Conservation (phyloP, 371 early-diverging fungal genomes). For the Smittium culicis region DNA sequence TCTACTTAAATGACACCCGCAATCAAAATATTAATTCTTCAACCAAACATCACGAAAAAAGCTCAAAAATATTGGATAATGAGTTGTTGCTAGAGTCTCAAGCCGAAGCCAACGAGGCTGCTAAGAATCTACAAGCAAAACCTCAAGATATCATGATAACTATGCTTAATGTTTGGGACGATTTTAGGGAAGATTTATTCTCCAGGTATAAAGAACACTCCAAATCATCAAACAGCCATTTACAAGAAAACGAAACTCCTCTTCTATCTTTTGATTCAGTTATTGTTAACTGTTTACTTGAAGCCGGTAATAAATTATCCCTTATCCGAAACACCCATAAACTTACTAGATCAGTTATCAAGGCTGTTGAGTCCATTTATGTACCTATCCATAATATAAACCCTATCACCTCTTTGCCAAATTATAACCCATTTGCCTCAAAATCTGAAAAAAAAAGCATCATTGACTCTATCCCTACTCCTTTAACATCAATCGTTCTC, state of each 20-base stretch:
- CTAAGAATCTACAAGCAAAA: too few relatives aligned
- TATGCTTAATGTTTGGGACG: background rate
- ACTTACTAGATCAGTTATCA: background rate
- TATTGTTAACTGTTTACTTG: background rate
- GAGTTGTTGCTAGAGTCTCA: background rate
- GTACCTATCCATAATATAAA: background rate
- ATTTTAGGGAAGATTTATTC: background rate
- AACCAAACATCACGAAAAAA: background rate
- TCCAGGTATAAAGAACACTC: background rate
- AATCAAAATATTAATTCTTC: background rate
- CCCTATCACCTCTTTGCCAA: background rate
- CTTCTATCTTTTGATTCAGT: background rate
- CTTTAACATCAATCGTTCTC: background rate
- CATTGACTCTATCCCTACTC: background rate
- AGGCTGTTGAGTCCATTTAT: background rate
- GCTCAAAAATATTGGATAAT: background rate
- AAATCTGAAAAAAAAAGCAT: background rate
- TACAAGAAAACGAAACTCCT: background rate
- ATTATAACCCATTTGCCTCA: background rate
- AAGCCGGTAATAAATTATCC: background rate
- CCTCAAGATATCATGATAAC: background rate
- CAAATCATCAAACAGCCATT: background rate
- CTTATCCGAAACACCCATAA: background rate
- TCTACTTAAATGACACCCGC: background rate
- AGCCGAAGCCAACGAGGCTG: background rate